A percentile compares a stretch with the other conserved stretches of the same genome.
phyloP scores from a whole-genome alignment of 2,329 filamentous ascomycete species.

The Scolecobasidium constrictum region DNA sequence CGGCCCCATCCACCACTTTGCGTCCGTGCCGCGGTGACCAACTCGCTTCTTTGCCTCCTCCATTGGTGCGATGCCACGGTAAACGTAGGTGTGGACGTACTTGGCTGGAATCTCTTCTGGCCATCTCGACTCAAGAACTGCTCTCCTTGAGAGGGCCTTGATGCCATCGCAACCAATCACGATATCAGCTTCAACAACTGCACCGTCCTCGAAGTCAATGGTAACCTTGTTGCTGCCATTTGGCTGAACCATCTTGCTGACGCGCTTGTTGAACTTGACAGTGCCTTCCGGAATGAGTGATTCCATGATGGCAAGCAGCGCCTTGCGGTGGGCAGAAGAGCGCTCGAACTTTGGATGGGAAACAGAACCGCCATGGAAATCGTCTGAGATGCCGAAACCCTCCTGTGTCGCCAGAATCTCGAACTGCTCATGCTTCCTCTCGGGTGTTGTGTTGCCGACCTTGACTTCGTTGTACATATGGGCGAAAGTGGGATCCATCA shows the following conservation, averaged over 20 bases:
- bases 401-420: constrained; percentile 15
- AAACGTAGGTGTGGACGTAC: constrained; percentile 9
- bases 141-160: constrained; percentile 16
- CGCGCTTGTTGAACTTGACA: constrained; percentile 15
- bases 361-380: constrained; percentile 6
- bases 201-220: constrained; percentile 34
- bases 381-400: constrained; percentile 18
- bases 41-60: neutral
- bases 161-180: constrained; percentile 40
- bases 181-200: constrained; percentile 28
- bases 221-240: constrained; percentile 16
- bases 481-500: constrained; percentile 17
- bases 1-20: constrained; percentile 2
- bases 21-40: constrained; percentile 2
- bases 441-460: constrained; percentile 14
- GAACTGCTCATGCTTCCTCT: constrained; percentile 13
- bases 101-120: constrained; percentile 6
- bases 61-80: constrained; percentile 7
- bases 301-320: constrained; percentile 38
- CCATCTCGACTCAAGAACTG: constrained; percentile 2
- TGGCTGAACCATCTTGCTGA: neutral
- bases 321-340: constrained; percentile 33
- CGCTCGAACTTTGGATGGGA: constrained; percentile 13
- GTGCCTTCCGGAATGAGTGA: constrained; percentile 33
- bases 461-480: constrained; percentile 19